These are phyloP conservation scores for Colletotrichum scovillei DNA, from an alignment of 2,329 filamentous ascomycete genomes.

Conservation along the genomic window DNA sequence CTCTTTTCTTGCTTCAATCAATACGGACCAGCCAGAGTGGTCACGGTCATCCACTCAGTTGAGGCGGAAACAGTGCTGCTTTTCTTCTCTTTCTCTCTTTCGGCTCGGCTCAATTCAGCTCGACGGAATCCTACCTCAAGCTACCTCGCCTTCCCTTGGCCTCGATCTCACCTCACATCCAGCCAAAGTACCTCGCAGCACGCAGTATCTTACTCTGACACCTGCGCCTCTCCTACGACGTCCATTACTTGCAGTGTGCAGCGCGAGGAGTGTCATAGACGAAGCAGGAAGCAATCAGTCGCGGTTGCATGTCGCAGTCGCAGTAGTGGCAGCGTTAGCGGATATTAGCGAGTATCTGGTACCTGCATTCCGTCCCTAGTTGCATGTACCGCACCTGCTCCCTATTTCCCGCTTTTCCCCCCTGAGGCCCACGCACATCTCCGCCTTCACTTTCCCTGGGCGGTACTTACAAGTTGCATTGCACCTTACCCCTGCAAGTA, in stretches of 20 bases:
- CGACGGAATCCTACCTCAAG: neutral
- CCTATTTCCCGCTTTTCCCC: conserved; percentile 29
- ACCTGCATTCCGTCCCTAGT: conserved; percentile 31
- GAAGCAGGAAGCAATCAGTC: conserved; percentile 2
- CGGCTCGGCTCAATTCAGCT: conserved; percentile 8
- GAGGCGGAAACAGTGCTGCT: conserved; percentile 9
- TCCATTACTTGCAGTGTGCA: neutral
- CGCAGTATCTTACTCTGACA: neutral
- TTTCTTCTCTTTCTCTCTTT: neutral
- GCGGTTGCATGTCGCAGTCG: conserved; percentile 13
- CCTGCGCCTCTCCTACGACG: conserved; percentile 10
- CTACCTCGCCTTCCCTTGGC: neutral
- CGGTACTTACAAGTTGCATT: conserved; percentile 34
- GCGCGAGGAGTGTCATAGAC: neutral
- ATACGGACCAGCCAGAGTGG: conserved; percentile 3
- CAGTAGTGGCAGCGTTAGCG: conserved; percentile 29
- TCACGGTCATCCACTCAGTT: conserved; percentile 11
- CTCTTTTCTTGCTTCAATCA: neutral
- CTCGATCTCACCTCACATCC: conserved; percentile 8
- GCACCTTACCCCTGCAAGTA: conserved; percentile 30
- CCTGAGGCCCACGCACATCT: conserved; percentile 32
- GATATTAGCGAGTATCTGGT: conserved; percentile 33
- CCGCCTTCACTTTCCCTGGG: conserved; percentile 31
- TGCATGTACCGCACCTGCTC: conserved; percentile 31
- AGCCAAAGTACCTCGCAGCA: neutral